Percentiles rank a stretch among this genome's conserved stretches.
Conservation (phyloP, 257 asterid species). For the Asclepias syriaca region DNA sequence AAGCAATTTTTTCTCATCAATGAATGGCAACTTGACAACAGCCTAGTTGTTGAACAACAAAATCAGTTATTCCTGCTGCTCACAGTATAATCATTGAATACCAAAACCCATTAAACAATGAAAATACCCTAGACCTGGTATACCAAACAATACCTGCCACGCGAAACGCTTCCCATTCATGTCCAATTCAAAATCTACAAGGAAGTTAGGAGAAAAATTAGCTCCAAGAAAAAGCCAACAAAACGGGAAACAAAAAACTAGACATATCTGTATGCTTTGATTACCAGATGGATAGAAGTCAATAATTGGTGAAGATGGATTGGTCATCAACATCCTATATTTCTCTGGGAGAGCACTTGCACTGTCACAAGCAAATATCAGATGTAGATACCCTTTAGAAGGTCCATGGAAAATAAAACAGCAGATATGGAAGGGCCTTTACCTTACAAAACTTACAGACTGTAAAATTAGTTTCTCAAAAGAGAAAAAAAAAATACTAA, state of each 20-base stretch:
- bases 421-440: not conserved
- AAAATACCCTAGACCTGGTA: not conserved
- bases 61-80: slow-evolving; percentile 7
- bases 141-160: slow-evolving; percentile 69
- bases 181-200: slow-evolving; percentile 81
- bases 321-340: slow-evolving; percentile 80
- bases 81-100: not conserved
- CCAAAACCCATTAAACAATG: slow-evolving; percentile 15
- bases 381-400: not conserved
- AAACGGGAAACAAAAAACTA: not conserved
- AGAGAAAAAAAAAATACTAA: slow-evolving; percentile 3
- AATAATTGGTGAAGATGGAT: slow-evolving; percentile 76
- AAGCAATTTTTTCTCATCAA: slow-evolving; percentile 88
- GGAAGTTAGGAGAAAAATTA: slow-evolving; percentile 12
- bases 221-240: slow-evolving; percentile 13
- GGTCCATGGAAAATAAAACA: not conserved
- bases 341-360: slow-evolving; percentile 76
- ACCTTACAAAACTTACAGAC: not conserved
- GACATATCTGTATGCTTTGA: slow-evolving; percentile 7
- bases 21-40: slow-evolving; percentile 89
- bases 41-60: slow-evolving; percentile 47
- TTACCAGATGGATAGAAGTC: slow-evolving; percentile 83
- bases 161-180: slow-evolving; percentile 97
- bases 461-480: not conserved
- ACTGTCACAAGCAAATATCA: slow-evolving; percentile 35